Evolutionary conservation across 176 grass and related monocot genomes (phyloP), one percentile per base, ranked within the genome.

Genomic region (Paspalum notatum): DNA sequence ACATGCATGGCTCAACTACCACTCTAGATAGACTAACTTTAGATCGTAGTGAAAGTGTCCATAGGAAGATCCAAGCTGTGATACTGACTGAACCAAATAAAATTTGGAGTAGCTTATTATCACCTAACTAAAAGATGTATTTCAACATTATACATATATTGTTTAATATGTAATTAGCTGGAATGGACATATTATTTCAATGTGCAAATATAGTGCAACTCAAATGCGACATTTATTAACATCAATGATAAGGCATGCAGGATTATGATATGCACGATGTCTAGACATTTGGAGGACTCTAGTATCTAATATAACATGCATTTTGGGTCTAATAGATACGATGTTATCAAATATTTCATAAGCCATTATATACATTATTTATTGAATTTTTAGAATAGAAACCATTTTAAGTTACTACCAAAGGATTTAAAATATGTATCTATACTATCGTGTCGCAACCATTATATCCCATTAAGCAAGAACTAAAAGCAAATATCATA

Each of bases 1-100:
- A 83, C 58, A 59, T 66, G 40, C 74, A 83, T 79, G 58, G 66
- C 66, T 88, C 74, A 78, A 26, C 80, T 42, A 88, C 74, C 80
- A 42, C 73, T 78, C 40, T 79, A 83, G 56, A 82, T 71, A 77
- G 56, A 63, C 60, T 40, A 64, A 16, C 26, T 49, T 51, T 69
- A 77, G 39, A 77, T 46, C 14, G 13, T 77, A 71, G 68, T 71
- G 42, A 64, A 82, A 77, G 79, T 76, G 13, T 12, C 41, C 5
- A 3, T 61, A 43, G 25, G 24, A 77, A 39, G 18, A 72, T 53
- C 24, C 41, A 72, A 62, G 32, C 32, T 32, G 3, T 2, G 18
- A 82, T 63, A 41, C 66, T 11, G 40, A 71, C 48, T 47, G 46
- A 47, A 78, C 12, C 24, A 71, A 72, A 40, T 2, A 21, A 71